These are phyloP conservation scores for Populus alba DNA, from an alignment of 345 rosid genomes.

Conservation along the genomic window DNA sequence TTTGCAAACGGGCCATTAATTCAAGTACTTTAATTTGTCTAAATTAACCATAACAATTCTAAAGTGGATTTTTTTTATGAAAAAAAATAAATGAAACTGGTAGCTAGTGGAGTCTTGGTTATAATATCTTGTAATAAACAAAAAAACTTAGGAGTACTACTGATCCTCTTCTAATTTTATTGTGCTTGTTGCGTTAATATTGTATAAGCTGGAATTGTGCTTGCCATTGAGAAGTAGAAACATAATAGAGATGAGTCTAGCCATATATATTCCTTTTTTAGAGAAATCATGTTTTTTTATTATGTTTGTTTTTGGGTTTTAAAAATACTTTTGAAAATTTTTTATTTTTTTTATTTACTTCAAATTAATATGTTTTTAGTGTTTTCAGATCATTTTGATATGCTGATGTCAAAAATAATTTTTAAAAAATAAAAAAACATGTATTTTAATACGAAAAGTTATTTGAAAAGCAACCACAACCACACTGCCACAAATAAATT, in stretches of 20 bases:
- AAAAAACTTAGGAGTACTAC: not conserved
- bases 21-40: not conserved
- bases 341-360: too few relatives aligned
- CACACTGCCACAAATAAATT: too few relatives aligned
- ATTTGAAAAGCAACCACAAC: too few relatives aligned
- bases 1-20: not conserved
- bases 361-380: too few relatives aligned
- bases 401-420: too few relatives aligned
- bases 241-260: not conserved
- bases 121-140: not conserved
- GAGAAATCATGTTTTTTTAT: too few relatives aligned
- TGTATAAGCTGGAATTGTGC: not conserved
- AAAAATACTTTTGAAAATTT: too few relatives aligned
- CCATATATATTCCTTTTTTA: too few relatives aligned
- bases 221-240: not conserved
- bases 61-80: not conserved
- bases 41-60: not conserved
- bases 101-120: not conserved
- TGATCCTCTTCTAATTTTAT: not conserved
- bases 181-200: not conserved
- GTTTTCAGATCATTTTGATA: too few relatives aligned
- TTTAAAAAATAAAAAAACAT: too few relatives aligned
- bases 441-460: too few relatives aligned
- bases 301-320: too few relatives aligned
- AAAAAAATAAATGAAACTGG: not conserved